Base-by-base conservation (phyloP, 306 rosid species). In the Gillenia trifoliata region DNA sequence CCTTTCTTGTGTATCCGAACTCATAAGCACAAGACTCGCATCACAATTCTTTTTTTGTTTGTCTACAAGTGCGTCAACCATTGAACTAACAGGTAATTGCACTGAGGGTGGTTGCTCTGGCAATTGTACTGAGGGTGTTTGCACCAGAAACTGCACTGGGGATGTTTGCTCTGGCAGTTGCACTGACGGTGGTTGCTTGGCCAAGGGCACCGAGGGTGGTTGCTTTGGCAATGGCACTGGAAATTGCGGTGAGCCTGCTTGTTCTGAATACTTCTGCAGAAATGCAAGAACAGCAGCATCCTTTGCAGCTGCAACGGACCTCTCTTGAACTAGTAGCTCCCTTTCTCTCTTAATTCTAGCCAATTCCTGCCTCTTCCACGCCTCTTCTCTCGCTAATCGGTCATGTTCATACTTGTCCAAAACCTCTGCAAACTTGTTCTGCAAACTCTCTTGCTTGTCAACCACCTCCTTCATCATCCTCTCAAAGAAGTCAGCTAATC, bases 221-320 rank as follows among this genome's bases (percentile, higher is more conserved):
- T n/a, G n/a, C n/a, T n/a, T n/a, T n/a, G n/a, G n/a, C n/a, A 61
- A 83, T 0, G 74, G 88, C 50, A 81, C 79, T 0, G 87, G 84
- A 6, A 79, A 77, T 25, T 86, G 83, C 59, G 77, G 47, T 26
- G 83, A 22, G 30, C 71, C 83, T 0, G 68, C 36, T 43, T 84
- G 88, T 57, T 88, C 87, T 12, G 92, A 49, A 78, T 86, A 74
- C 49, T 83, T 88, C 41, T 80, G 87, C 59, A 90, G 76, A 67
- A 92, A 78, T 11, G 89, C 82, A 73, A 92, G 89, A 49, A 92
- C 85, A 0, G 92, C 96, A 28, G 94, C 86, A 75, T 92, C 96
- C 75, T 92, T 92, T 13, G 93, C 93, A 3, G 92, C 92, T 0
- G 92, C 87, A 5, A 88, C 67, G 0, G 98, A 84, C 57, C 98